These are phyloP conservation scores for Gynochthodes officinalis DNA, from an alignment of 257 asterid genomes.

Conservation along the genomic window DNA sequence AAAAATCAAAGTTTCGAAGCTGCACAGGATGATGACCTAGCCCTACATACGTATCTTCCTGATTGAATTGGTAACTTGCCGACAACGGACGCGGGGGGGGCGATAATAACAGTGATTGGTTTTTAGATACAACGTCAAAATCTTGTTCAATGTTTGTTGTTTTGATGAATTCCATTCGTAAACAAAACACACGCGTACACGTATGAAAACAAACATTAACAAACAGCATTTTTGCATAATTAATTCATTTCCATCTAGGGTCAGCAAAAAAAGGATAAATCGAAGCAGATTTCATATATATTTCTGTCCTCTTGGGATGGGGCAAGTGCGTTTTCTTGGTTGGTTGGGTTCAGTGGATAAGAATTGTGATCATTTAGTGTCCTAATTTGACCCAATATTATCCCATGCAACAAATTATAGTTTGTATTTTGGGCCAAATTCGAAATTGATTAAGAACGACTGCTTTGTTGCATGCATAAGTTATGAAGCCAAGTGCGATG, in stretches of 20 bases:
- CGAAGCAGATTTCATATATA: not conserved
- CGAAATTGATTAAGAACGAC: not conserved
- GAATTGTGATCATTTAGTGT: not conserved
- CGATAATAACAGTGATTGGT: not conserved
- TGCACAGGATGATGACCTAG: no score
- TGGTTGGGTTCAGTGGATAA: not conserved
- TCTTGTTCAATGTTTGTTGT: not conserved
- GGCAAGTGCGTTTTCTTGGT: not conserved
- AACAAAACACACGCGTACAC: conserved; percentile 1
- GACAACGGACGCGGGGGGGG: not conserved
- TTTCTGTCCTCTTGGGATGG: not conserved
- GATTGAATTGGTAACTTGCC: conserved; percentile 4
- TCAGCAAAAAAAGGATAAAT: not conserved
- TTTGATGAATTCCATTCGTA: not conserved
- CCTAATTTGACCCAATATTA: conserved; percentile 16
- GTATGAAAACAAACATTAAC: not conserved
- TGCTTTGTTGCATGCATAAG: not conserved
- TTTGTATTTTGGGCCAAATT: no score
- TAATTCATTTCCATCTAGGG: not conserved
- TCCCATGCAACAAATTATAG: not conserved
- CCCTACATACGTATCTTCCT: not conserved
- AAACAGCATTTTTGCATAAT: not conserved
- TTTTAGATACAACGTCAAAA: not conserved
- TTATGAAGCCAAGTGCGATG: not conserved
- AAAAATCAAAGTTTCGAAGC: not conserved